Evolutionary conservation across 495 filamentous ascomycete species (phyloP).

Genomic region (Aspergillus campestris): DNA sequence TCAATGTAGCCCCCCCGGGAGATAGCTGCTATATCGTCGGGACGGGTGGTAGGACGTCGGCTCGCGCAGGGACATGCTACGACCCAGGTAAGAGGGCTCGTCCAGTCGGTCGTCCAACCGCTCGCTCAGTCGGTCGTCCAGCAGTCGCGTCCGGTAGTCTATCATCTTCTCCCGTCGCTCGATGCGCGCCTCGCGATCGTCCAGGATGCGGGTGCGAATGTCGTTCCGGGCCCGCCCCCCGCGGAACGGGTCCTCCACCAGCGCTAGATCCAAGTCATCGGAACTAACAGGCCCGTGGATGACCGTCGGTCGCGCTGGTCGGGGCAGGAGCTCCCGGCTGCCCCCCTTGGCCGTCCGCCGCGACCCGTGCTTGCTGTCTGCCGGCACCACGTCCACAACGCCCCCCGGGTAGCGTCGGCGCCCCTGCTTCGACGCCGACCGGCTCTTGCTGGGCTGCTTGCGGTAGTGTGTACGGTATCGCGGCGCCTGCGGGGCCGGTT

Average conservation of each 20-base stretch:
- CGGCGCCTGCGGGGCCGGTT: background rate
- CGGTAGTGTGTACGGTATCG: constrained; percentile 13
- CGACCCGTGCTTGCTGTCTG: constrained; percentile 2
- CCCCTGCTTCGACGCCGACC: background rate
- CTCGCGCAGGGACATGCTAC: constrained; percentile 10
- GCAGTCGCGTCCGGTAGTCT: constrained; percentile 11
- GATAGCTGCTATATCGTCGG: constrained; percentile 6
- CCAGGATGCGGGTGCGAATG: constrained; percentile 22
- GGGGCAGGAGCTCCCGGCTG: constrained; percentile 4
- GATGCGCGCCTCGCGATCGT: constrained; percentile 21
- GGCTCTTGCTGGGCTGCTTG: constrained; percentile 5
- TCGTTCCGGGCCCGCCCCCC: constrained; percentile 13
- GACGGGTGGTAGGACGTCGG: constrained; percentile 6
- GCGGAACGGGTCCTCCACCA: constrained; percentile 12
- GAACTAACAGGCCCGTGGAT: constrained; percentile 9
- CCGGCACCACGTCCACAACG: constrained; percentile 10
- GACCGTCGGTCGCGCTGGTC: constrained; percentile 11
- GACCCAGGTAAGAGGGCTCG: constrained; percentile 11
- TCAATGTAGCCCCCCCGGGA: constrained; percentile 2
- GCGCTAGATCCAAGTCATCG: constrained; percentile 11
- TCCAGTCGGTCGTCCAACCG: constrained; percentile 1
- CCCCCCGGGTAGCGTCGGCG: constrained; percentile 3
- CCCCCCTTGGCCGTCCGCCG: background rate
- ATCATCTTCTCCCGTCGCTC: constrained; percentile 18
- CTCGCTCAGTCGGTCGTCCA: constrained; percentile 13